These are phyloP conservation scores for Pseudopyrenochaeta lycopersici DNA, from an alignment of 2,329 filamentous ascomycete species.

Conservation along the genomic window DNA sequence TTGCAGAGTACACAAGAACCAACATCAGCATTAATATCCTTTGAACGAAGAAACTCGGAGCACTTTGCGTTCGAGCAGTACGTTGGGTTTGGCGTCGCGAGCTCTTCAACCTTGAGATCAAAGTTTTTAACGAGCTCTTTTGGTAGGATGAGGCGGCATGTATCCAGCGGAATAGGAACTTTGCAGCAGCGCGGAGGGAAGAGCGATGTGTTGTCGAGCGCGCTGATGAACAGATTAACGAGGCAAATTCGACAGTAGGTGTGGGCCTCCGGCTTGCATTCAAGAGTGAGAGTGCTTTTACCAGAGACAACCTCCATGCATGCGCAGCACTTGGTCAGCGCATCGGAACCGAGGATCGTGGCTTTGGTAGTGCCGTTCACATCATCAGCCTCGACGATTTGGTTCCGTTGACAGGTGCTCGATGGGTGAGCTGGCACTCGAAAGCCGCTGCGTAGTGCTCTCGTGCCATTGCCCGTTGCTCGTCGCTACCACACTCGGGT, in stretches of 20 bases:
- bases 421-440: background rate
- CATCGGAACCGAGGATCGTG: background rate
- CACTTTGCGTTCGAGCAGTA: constrained; percentile 22
- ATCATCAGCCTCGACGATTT: background rate
- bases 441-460: constrained; percentile 2
- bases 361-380: background rate
- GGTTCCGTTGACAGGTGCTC: background rate
- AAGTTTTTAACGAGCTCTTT: constrained; percentile 16
- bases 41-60: constrained; percentile 16
- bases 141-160: constrained; percentile 13
- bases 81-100: constrained; percentile 25
- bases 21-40: constrained; percentile 13
- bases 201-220: constrained; percentile 18
- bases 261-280: constrained; percentile 9
- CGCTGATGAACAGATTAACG: constrained; percentile 14
- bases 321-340: background rate
- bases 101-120: constrained; percentile 24
- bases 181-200: constrained; percentile 37
- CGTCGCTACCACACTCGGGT: background rate
- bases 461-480: constrained; percentile 7
- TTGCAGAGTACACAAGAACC: constrained; percentile 19
- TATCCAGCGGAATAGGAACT: constrained; percentile 19
- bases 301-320: background rate
- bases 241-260: background rate
- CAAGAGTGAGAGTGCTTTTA: constrained; percentile 1